phyloP scores from a whole-genome alignment of 164 flowering plant species.

The Cinnamomum chago region DNA sequence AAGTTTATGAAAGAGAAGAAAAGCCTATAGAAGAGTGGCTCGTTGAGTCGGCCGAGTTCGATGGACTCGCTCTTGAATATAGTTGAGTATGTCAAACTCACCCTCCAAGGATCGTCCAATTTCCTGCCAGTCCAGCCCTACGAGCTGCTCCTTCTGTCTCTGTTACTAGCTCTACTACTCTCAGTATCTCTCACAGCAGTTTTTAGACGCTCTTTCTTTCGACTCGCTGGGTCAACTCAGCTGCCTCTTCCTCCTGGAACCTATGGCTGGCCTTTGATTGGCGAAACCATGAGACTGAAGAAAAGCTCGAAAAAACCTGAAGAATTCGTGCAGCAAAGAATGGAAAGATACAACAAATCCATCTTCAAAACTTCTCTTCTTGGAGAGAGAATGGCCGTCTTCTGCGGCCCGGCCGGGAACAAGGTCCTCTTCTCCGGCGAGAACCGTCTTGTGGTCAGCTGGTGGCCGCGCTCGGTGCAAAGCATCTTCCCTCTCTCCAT shows the following conservation, averaged over 20 bases:
- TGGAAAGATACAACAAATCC: neutral
- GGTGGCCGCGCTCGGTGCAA: constrained; percentile 32
- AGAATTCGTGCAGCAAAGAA: constrained; percentile 1
- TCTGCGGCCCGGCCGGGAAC: constrained; percentile 37
- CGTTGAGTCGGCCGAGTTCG: neutral
- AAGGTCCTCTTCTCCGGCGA: constrained; percentile 41
- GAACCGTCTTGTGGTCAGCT: constrained; percentile 20
- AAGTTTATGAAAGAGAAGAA: too few species aligned
- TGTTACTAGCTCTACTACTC: neutral
- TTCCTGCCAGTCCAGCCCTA: neutral
- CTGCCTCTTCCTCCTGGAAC: constrained; percentile 4
- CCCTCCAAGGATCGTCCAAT: neutral
- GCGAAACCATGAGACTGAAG: neutral
- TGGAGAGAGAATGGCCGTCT: constrained; percentile 26
- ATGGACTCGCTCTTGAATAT: neutral
- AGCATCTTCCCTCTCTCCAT: constrained; percentile 32
- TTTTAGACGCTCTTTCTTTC: neutral
- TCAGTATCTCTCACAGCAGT: neutral
- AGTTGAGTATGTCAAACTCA: neutral
- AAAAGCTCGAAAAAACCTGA: neutral
- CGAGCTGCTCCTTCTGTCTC: neutral
- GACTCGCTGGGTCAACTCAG: neutral
- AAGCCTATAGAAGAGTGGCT: neutral
- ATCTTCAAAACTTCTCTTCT: constrained; percentile 37
- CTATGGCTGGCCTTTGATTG: constrained; percentile 5